A percentile compares a stretch with the other conserved stretches of the same genome.
These are phyloP conservation scores for Prasinococcaceae sp. DNA, from an alignment of 139 green algal species.

Conservation along the genomic window DNA sequence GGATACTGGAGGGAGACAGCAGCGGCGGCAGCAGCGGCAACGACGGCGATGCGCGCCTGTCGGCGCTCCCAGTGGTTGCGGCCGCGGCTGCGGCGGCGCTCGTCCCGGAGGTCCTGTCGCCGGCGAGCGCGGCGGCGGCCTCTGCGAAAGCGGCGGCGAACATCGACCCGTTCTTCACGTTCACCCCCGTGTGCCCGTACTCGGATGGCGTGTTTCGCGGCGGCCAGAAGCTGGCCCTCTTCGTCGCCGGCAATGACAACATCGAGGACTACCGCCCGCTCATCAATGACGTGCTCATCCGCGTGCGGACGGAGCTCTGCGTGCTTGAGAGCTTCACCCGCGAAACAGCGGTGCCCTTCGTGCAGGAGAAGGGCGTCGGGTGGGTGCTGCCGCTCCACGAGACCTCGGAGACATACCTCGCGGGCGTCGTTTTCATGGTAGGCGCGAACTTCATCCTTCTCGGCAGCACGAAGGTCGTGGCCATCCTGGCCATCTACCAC, in stretches of 20 bases:
- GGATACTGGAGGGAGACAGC: too few relatives aligned
- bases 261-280: conserved; percentile 22
- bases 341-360: conserved; percentile 19
- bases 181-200: conserved; percentile 17
- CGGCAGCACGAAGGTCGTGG: conserved; percentile 21
- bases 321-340: conserved; percentile 17
- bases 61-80: too few relatives aligned
- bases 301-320: conserved; percentile 21
- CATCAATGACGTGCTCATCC: conserved; percentile 26
- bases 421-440: conserved; percentile 21
- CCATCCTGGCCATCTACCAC: conserved; percentile 23
- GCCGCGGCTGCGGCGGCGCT: too few relatives aligned
- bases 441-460: conserved; percentile 24
- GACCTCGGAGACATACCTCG: conserved; percentile 22
- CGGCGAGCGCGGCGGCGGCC: too few relatives aligned
- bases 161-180: conserved; percentile 15
- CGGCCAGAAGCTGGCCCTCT: conserved; percentile 4
- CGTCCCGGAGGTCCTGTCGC: too few relatives aligned
- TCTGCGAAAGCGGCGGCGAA: neutral
- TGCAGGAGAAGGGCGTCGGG: conserved; percentile 17
- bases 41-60: too few relatives aligned
- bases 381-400: conserved; percentile 19
- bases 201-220: conserved; percentile 15
- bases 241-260: conserved; percentile 15
- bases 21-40: too few relatives aligned